A percentile compares a stretch with the other conserved stretches of the same genome.
Evolutionary conservation across 1,284 basidiomycete genomes (phyloP).

Genomic region (Puccinia polysora): DNA sequence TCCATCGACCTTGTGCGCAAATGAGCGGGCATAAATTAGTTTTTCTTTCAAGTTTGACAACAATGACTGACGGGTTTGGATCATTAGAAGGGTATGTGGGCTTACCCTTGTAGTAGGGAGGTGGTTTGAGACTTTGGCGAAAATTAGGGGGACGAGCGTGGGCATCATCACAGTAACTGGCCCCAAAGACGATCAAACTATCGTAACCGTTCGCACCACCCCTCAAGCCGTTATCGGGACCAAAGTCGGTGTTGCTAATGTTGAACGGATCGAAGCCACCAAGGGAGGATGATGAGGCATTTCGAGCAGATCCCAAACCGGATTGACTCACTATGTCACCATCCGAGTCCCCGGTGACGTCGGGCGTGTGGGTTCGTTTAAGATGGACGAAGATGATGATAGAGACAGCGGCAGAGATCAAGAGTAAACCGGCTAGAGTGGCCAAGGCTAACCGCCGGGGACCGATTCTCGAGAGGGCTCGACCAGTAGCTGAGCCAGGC

Average conservation of each 20-base stretch:
- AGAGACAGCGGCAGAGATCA: conserved; percentile 5
- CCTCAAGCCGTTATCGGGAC: conserved; percentile 24
- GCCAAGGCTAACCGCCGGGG: conserved; percentile 10
- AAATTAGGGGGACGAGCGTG: conserved; percentile 21
- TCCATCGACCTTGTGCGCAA: conserved; percentile 36
- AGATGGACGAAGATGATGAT: conserved; percentile 15
- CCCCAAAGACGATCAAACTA: conserved; percentile 32
- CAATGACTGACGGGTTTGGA: neutral
- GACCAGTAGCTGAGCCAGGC: neutral
- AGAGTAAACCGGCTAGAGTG: conserved; percentile 4
- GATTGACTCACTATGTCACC: conserved; percentile 22
- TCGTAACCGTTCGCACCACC: conserved; percentile 34
- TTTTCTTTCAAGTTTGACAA: neutral
- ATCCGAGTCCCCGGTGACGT: neutral
- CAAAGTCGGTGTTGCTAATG: neutral
- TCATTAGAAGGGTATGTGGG: neutral
- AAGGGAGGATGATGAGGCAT: conserved; percentile 1
- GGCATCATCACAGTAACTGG: conserved; percentile 35
- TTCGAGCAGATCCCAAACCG: conserved; percentile 29
- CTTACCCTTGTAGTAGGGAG: conserved; percentile 32
- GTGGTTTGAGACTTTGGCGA: conserved; percentile 16
- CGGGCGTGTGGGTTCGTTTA: neutral
- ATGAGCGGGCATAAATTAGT: neutral
- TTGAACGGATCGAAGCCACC: conserved; percentile 17
- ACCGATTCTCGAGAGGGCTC: conserved; percentile 5